Conservation (phyloP, 2,329 filamentous ascomycete genomes). For the Penicillium sp. region DNA sequence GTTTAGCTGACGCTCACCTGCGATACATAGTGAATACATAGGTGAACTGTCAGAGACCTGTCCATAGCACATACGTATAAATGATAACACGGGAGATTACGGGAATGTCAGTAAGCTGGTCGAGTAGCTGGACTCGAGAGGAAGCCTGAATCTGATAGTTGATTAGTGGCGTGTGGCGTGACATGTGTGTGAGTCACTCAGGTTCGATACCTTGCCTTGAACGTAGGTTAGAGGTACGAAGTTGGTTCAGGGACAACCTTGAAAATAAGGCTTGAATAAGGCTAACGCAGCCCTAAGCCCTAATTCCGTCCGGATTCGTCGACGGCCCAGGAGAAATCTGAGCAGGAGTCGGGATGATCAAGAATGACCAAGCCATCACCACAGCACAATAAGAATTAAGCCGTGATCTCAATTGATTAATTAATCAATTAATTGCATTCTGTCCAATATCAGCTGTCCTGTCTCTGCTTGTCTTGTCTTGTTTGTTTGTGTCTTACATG, state of each 20-base stretch:
- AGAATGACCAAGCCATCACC: neutral
- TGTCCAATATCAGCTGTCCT: neutral
- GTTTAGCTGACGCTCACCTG: too few species aligned
- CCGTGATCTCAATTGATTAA: neutral
- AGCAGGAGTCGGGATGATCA: neutral
- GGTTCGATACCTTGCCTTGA: neutral
- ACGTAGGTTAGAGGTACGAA: neutral
- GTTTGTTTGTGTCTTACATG: conserved; percentile 31
- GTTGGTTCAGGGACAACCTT: neutral
- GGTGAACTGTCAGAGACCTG: too few species aligned
- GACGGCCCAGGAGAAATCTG: neutral
- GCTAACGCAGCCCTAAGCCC: conserved; percentile 7
- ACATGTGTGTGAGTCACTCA: too few species aligned
- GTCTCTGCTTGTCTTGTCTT: neutral
- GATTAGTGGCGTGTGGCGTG: too few species aligned
- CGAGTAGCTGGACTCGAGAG: too few species aligned
- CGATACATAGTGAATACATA: too few species aligned
- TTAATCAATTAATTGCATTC: too few species aligned
- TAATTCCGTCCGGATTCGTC: neutral
- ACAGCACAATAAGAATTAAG: neutral
- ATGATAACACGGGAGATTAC: too few species aligned
- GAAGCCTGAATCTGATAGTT: too few species aligned
- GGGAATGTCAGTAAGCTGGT: too few species aligned
- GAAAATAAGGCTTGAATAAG: neutral
- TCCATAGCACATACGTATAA: too few species aligned